Evolutionary conservation across 2,329 filamentous ascomycete species (phyloP), one percentile per base, ranked within the genome.

Genomic region (Beauveria pseudobassiana): DNA sequence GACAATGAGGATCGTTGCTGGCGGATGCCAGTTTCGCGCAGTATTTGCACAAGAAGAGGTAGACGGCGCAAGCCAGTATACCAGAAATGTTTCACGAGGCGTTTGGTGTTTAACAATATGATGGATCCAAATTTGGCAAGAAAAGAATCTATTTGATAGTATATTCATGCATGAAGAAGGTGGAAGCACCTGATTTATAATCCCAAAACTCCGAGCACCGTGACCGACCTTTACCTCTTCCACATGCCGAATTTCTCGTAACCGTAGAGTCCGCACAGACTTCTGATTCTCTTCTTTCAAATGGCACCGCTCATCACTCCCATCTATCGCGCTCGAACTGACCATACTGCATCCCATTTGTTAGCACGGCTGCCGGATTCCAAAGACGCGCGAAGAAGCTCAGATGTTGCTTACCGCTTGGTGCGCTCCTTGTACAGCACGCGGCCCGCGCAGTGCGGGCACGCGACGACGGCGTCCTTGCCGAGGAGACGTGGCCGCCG

Each of bases 351-450:
- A 48, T 20, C n/a, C 3, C 5, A 20, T 60, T 24, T 24, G 61
- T 73, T 61, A 72, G 68, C 46, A 10, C 38, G 34, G 52, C 53
- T 28, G 45, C 28, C 10, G 16, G 7, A 12, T 24, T 18, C 10
- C 50, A 2, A 14, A 24, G n/a, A n/a, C 30, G 2, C n/a, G 24
- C 34, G 30, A 14, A 45, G 24, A n/a, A 52, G 60, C 42, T 5
- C 12, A 3, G 42, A 42, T 16, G 51, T 57, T 63, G 78, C 88
- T 76, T 74, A 97, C 95, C 95, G 86, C 82, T 96, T 97, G 50
- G 95, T 99, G 72, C 95, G 80, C 84, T 97, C 91, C 85, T 99
- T 99, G 78, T 98, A 98, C 67, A 99, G 78, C 64, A 99, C 92
- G 67, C 95, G 87, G 71, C 96, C 95, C 8, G 95, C 95, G 75